Conservation (phyloP, 768 basidiomycete species). For the Hypsizygus marmoreus region DNA sequence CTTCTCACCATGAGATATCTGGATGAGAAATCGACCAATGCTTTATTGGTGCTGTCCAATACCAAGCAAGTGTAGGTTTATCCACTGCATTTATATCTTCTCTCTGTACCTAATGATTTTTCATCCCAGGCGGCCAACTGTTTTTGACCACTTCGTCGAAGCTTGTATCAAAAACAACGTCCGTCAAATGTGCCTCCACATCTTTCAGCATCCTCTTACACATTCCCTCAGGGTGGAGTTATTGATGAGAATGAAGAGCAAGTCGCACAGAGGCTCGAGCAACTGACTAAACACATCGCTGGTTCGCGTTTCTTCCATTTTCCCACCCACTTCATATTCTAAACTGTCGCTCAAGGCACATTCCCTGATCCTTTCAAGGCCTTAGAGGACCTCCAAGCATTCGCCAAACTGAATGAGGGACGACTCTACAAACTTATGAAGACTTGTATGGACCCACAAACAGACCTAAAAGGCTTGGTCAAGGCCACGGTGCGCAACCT, state of each 20-base stretch:
- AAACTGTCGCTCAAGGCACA: conserved; percentile 34
- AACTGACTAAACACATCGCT: conserved; percentile 58
- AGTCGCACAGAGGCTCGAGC: conserved; percentile 55
- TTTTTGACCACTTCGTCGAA: conserved; percentile 70
- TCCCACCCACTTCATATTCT: not conserved
- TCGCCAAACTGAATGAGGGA: conserved; percentile 86
- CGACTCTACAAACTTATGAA: conserved; percentile 84
- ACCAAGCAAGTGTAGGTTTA: conserved; percentile 60
- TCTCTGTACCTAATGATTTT: conserved; percentile 2
- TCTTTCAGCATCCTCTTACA: conserved; percentile 1
- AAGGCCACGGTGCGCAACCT: conserved; percentile 68
- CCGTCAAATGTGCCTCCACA: conserved; percentile 27
- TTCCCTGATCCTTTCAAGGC: conserved; percentile 76
- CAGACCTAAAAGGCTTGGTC: conserved; percentile 76
- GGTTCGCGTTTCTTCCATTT: conserved; percentile 40
- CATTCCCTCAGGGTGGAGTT: conserved; percentile 70
- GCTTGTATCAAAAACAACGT: conserved; percentile 86
- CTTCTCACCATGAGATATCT: conserved; percentile 72
- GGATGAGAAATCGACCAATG: conserved; percentile 56
- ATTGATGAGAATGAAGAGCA: conserved; percentile 82
- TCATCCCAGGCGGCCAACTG: conserved; percentile 58
- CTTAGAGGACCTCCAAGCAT: conserved; percentile 73
- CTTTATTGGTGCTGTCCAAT: conserved; percentile 61
- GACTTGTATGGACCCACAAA: conserved; percentile 80
- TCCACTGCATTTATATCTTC: not conserved